These are phyloP conservation scores for Lagenidium sp. DNA, from an alignment of 352 stramenopile genomes.

Conservation along the genomic window DNA sequence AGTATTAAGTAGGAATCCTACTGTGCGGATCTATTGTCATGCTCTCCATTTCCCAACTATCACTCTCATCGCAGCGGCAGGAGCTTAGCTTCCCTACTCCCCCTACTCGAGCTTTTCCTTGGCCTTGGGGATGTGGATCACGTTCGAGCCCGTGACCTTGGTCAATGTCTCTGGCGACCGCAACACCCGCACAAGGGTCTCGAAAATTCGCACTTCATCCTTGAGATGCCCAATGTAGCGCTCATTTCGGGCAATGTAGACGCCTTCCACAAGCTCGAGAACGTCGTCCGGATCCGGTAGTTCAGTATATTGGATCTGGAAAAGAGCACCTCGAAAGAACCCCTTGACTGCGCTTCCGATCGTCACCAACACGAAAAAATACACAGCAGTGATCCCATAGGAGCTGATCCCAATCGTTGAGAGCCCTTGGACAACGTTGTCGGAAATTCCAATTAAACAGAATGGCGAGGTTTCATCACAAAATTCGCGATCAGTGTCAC, in stretches of 20 bases:
- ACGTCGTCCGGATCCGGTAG: conserved; percentile 77
- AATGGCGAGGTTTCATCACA: conserved; percentile 45
- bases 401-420: conserved; percentile 71
- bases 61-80: too few relatives aligned
- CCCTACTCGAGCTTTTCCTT: conserved; percentile 79
- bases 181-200: conserved; percentile 78
- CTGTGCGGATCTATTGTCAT: too few relatives aligned
- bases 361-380: conserved; percentile 84
- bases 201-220: conserved; percentile 83
- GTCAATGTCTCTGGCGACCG: conserved; percentile 75
- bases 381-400: conserved; percentile 80
- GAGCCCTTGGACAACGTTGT: conserved; percentile 81
- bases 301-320: conserved; percentile 76
- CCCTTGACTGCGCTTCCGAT: conserved; percentile 77
- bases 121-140: conserved; percentile 79
- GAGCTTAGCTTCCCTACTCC: too few relatives aligned
- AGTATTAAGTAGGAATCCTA: too few relatives aligned
- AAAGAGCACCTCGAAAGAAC: conserved; percentile 75
- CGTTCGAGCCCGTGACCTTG: conserved; percentile 78
- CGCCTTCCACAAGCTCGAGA: conserved; percentile 80
- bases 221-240: conserved; percentile 83
- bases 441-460: conserved; percentile 76
- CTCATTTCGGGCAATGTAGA: conserved; percentile 80
- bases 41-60: too few relatives aligned
- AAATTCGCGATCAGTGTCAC: conserved; percentile 20